phyloP scores from a whole-genome alignment of 2,329 filamentous ascomycete species.

The Elsinoe ampelina region DNA sequence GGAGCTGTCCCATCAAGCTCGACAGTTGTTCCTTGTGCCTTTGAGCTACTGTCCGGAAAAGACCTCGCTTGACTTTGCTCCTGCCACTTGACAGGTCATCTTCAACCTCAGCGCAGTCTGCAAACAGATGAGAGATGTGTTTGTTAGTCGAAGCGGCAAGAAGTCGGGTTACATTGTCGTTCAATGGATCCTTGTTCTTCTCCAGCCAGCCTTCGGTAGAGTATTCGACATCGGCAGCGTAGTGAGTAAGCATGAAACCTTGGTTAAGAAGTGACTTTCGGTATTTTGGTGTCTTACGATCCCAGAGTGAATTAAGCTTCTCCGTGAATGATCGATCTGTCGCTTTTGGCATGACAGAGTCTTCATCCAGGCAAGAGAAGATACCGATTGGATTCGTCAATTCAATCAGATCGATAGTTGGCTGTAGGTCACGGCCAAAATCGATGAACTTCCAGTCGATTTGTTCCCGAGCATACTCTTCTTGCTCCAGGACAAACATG shows the following conservation, averaged over 20 bases:
- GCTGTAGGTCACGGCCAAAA: conserved; percentile 92
- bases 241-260: conserved; percentile 93
- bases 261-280: conserved; percentile 76
- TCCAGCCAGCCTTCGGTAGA: conserved; percentile 91
- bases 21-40: conserved; percentile 97
- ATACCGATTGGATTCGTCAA: conserved; percentile 95
- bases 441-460: conserved; percentile 99
- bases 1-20: conserved; percentile 86
- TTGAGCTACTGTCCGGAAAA: conserved; percentile 94
- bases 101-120: conserved; percentile 75
- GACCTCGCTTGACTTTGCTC: conserved; percentile 87
- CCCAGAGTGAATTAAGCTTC: conserved; percentile 94
- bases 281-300: conserved; percentile 91
- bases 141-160: conserved; percentile 72
- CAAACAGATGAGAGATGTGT: conserved; percentile 76
- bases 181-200: conserved; percentile 97
- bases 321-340: conserved; percentile 96
- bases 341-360: conserved; percentile 97
- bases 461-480: conserved; percentile 93
- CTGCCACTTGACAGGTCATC: conserved; percentile 59
- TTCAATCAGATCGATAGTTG: conserved; percentile 95
- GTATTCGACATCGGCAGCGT: conserved; percentile 96
- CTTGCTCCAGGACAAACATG: conserved; percentile 98
- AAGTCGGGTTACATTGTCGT: conserved; percentile 89
- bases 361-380: conserved; percentile 95